These are phyloP conservation scores for Xerocomellus amylosporus DNA, from an alignment of 768 basidiomycete species.

Conservation along the genomic window DNA sequence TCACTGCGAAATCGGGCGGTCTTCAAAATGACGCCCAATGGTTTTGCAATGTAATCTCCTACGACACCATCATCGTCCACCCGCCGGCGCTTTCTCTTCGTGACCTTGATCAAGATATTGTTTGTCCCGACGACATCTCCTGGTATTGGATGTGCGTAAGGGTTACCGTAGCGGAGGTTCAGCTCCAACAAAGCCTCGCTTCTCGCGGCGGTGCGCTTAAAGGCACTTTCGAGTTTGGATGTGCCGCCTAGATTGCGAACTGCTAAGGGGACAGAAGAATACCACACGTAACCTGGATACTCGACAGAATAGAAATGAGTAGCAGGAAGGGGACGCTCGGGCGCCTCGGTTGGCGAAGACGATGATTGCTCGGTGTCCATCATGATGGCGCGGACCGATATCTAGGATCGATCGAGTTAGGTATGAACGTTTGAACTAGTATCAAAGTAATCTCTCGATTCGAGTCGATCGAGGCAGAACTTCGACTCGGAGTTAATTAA, in stretches of 20 bases:
- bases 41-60: constrained; percentile 74
- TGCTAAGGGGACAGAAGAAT: constrained; percentile 58
- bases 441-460: no score
- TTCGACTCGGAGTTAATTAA: no score
- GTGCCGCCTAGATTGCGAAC: constrained; percentile 70
- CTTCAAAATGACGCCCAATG: constrained; percentile 73
- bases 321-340: constrained; percentile 47
- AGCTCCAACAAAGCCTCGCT: constrained; percentile 72
- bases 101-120: constrained; percentile 85
- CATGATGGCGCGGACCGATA: no score
- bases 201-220: constrained; percentile 65
- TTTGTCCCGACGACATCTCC: constrained; percentile 75
- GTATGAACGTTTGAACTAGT: no score
- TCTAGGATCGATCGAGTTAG: no score
- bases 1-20: constrained; percentile 88
- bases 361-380: constrained; percentile 14
- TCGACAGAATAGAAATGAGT: constrained; percentile 77
- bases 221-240: constrained; percentile 67
- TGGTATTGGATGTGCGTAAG: constrained; percentile 79
- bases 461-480: no score
- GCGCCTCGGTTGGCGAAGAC: constrained; percentile 30
- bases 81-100: constrained; percentile 60
- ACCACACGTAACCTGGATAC: constrained; percentile 82
- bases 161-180: constrained; percentile 66
- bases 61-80: constrained; percentile 26